phyloP scores from a whole-genome alignment of 1,284 basidiomycete genomes.

The Sporisorium iseilematis-ciliati region DNA sequence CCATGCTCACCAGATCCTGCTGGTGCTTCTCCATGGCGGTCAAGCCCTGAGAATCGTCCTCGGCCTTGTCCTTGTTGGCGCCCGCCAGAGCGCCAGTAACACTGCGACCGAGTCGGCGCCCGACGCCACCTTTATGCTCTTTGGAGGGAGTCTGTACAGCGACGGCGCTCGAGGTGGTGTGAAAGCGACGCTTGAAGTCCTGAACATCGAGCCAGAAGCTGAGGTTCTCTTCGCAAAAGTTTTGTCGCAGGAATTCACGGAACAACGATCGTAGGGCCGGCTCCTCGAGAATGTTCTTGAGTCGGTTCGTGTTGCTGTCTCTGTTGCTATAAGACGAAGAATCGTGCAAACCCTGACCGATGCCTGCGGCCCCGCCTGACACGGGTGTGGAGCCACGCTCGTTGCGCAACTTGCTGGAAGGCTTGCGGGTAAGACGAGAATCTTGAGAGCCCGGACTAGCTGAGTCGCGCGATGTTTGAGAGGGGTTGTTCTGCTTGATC shows the following conservation, averaged over 20 bases:
- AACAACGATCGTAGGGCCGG: conserved; percentile 89
- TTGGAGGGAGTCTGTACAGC: conserved; percentile 72
- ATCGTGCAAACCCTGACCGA: conserved; percentile 49
- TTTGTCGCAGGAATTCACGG: conserved; percentile 90
- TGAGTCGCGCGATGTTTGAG: conserved; percentile 18
- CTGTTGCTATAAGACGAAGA: conserved; percentile 68
- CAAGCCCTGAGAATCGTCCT: conserved; percentile 41
- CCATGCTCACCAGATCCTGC: conserved; percentile 91
- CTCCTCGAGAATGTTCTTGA: conserved; percentile 93
- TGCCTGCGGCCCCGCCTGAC: conserved; percentile 8
- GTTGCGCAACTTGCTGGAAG: conserved; percentile 78
- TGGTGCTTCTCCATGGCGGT: conserved; percentile 93
- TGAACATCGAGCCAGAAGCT: conserved; percentile 97
- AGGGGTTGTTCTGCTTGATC: conserved; percentile 3
- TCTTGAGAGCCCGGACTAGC: conserved; percentile 69
- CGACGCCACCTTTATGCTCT: conserved; percentile 35
- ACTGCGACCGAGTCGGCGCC: conserved; percentile 77
- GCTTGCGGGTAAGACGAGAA: conserved; percentile 79
- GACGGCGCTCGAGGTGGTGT: conserved; percentile 90
- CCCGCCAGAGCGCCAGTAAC: conserved; percentile 67
- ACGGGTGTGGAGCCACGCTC: conserved; percentile 17
- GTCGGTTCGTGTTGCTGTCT: conserved; percentile 87
- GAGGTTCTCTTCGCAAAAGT: conserved; percentile 98
- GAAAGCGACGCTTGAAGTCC: conserved; percentile 95
- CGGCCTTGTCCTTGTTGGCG: conserved; percentile 28